Evolutionary conservation across 371 early-diverging fungal species (phyloP).

Genomic region (Umbelopsis sp.): DNA sequence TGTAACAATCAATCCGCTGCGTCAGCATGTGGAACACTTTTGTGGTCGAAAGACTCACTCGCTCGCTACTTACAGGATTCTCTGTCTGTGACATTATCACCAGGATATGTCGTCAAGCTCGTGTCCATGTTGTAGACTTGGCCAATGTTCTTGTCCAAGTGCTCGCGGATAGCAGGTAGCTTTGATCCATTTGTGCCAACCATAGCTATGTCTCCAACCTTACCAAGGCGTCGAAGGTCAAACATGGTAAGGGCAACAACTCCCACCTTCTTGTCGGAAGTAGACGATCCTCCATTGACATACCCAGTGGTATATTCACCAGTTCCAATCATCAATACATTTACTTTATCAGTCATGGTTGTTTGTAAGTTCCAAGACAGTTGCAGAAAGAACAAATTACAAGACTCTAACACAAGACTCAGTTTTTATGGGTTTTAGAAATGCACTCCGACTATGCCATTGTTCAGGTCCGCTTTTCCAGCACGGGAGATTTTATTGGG

Average conservation of each 20-base stretch:
- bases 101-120: constrained; percentile 34
- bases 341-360: constrained; percentile 21
- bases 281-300: constrained; percentile 32
- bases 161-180: constrained; percentile 36
- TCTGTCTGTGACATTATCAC: constrained; percentile 34
- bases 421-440: constrained; percentile 8
- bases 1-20: neutral
- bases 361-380: neutral
- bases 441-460: constrained; percentile 2
- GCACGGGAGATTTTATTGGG: neutral
- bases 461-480: constrained; percentile 17
- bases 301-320: constrained; percentile 50
- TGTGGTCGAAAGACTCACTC: no score
- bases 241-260: constrained; percentile 52
- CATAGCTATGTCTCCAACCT: constrained; percentile 37
- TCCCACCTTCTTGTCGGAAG: constrained; percentile 48
- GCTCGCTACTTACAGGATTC: constrained; percentile 34
- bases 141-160: constrained; percentile 35
- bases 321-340: constrained; percentile 45
- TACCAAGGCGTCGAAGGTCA: constrained; percentile 48
- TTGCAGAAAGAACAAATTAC: neutral
- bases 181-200: constrained; percentile 53
- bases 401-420: constrained; percentile 1
- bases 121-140: constrained; percentile 39
- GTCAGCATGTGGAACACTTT: neutral